Percentiles rank a stretch among this genome's conserved stretches.
These are phyloP conservation scores for Sphagnum magellanicum DNA, from an alignment of 228 moss, liverwort and hornwort species.

Conservation along the genomic window DNA sequence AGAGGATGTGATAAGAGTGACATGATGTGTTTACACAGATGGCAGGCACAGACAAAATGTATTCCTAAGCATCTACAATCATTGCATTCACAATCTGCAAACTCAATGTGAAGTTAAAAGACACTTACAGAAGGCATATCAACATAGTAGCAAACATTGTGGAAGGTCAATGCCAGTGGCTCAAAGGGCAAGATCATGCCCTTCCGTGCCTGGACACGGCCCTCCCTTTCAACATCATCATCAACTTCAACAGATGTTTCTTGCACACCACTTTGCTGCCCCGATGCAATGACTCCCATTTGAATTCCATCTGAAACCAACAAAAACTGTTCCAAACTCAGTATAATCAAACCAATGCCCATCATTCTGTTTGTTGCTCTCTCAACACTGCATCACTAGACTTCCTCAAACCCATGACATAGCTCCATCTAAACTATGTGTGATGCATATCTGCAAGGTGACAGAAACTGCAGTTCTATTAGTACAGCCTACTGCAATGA, in stretches of 20 bases:
- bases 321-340: background rate
- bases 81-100: no score
- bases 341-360: background rate
- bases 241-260: constrained; percentile 16
- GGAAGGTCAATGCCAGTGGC: constrained; percentile 72
- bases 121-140: constrained; percentile 82
- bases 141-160: constrained; percentile 76
- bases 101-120: no score
- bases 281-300: background rate
- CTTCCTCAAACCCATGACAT: background rate
- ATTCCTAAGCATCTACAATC: no score
- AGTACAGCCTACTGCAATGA: no score
- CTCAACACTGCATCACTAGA: background rate
- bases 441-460: background rate
- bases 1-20: no score
- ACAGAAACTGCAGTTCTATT: no score
- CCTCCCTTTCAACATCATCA: constrained; percentile 18
- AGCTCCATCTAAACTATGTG: background rate
- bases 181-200: constrained; percentile 96
- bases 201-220: constrained; percentile 22
- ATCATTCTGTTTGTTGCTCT: constrained; percentile 10
- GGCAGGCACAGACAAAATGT: no score
- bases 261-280: background rate
- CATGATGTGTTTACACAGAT: no score
- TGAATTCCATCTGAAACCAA: background rate